A percentile compares a stretch with the other conserved stretches of the same genome.
These are phyloP conservation scores for Prunus kanzakura DNA, from an alignment of 306 rosid species.

Conservation along the genomic window DNA sequence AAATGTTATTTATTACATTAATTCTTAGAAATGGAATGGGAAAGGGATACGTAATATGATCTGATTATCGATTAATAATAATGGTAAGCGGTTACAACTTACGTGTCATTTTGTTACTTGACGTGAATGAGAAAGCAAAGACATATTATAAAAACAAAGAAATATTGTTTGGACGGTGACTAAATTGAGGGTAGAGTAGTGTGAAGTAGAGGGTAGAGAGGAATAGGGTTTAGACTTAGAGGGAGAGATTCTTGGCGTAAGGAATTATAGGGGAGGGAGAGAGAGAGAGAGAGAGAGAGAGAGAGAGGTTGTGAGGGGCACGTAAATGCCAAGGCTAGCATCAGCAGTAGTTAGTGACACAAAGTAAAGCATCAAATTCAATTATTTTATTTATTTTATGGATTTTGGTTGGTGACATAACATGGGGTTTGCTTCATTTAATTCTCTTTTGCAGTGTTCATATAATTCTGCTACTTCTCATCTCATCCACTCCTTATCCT, in stretches of 20 bases:
- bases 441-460: background rate
- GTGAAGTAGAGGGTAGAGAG: conserved; percentile 39
- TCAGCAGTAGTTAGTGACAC: conserved; percentile 38
- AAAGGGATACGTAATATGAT: too few species aligned
- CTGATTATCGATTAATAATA: too few species aligned
- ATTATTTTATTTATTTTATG: background rate
- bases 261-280: conserved; percentile 25
- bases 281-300: background rate
- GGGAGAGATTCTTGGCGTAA: conserved; percentile 63
- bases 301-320: conserved; percentile 51
- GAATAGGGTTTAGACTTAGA: conserved; percentile 10
- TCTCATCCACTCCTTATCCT: conserved; percentile 15
- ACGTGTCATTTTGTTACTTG: background rate
- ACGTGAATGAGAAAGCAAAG: background rate
- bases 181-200: conserved; percentile 22
- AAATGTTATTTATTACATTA: background rate
- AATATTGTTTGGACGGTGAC: conserved; percentile 23
- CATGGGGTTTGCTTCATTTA: conserved; percentile 18
- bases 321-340: conserved; percentile 48
- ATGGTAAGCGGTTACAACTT: background rate
- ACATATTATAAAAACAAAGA: background rate
- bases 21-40: background rate
- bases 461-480: background rate
- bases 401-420: conserved; percentile 20
- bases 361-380: conserved; percentile 60